Percentiles rank a stretch among this genome's conserved stretches.
phyloP scores from a whole-genome alignment of 495 filamentous ascomycete species.

The Xylaria venustula region DNA sequence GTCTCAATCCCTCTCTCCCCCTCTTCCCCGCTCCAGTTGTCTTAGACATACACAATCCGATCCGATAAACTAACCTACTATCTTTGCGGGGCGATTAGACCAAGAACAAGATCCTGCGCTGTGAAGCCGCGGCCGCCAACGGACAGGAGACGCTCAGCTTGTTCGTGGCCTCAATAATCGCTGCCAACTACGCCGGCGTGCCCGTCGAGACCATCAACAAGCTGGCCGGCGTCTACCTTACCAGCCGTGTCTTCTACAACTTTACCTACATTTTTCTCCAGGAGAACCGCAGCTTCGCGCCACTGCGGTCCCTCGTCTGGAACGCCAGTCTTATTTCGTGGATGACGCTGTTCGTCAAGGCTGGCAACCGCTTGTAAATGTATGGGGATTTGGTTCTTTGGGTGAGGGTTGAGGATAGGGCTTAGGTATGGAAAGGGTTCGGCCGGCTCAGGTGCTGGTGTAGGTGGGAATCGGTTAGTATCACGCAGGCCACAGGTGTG shows the following conservation, averaged over 20 bases:
- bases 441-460: neutral
- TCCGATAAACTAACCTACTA: conserved; percentile 1
- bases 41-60: too few species aligned
- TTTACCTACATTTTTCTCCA: conserved; percentile 39
- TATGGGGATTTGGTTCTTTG: neutral
- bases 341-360: conserved; percentile 39
- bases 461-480: too few species aligned
- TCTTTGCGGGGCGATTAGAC: conserved; percentile 2
- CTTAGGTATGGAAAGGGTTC: too few species aligned
- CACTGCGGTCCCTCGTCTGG: conserved; percentile 36
- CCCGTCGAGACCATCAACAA: conserved; percentile 33
- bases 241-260: conserved; percentile 38
- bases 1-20: too few species aligned
- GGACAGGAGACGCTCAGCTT: conserved; percentile 45
- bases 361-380: conserved; percentile 28
- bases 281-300: conserved; percentile 30
- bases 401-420: neutral
- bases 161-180: conserved; percentile 44
- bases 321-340: conserved; percentile 27
- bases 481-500: too few species aligned
- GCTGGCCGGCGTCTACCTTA: conserved; percentile 37
- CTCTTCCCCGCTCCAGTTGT: too few species aligned
- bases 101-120: conserved; percentile 37
- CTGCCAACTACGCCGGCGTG: conserved; percentile 43
- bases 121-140: conserved; percentile 41